Base-by-base conservation (phyloP, 768 basidiomycete genomes). In the Tricholoma terreum region DNA sequence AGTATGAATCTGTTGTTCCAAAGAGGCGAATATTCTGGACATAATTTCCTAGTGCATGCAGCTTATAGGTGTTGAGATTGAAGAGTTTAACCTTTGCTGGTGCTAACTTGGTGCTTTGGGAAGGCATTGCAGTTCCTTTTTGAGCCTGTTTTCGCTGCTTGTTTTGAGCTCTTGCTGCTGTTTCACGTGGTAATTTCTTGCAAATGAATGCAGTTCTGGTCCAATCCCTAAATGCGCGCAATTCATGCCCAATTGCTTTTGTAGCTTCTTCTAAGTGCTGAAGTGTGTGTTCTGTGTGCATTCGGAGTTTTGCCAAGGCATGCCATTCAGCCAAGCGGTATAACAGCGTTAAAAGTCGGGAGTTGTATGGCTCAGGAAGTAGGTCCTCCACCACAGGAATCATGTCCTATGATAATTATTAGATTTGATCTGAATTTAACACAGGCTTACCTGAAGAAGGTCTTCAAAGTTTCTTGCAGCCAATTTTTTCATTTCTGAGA, bases 371-470 rank as follows among this genome's bases (percentile, higher is more conserved):
- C 3, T 60, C 34, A 0, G 66, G 70, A 0, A 77, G 56, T 0
- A 77, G 65, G 5, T 69, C 65, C 8, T 75, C 69, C 15, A 78
- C 67, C 0, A 56, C 61, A 0, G 75, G 74, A 0, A 78, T 73
- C 6, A 63, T 55, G 57, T 71, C 71, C 69, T 72, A 24, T 14
- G 15, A n/a, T n/a, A n/a, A n/a, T n/a, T n/a, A n/a, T n/a, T n/a
- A n/a, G n/a, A n/a, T n/a, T n/a, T n/a, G n/a, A n/a, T n/a, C n/a
- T n/a, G n/a, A n/a, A n/a, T n/a, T n/a, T n/a, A n/a, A n/a, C n/a
- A n/a, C 21, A 9, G 21, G 42, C 6, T 43, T 21, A 65, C 65
- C 69, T 73, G 56, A 2, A 63, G 46, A 0, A 64, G 27, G 14
- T 76, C 72, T 45, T 75, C 70, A 30, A 67, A 75, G 40, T 76